These are phyloP conservation scores for Leucoagaricus sp. DNA, from an alignment of 1,284 basidiomycete species.

Conservation along the genomic window DNA sequence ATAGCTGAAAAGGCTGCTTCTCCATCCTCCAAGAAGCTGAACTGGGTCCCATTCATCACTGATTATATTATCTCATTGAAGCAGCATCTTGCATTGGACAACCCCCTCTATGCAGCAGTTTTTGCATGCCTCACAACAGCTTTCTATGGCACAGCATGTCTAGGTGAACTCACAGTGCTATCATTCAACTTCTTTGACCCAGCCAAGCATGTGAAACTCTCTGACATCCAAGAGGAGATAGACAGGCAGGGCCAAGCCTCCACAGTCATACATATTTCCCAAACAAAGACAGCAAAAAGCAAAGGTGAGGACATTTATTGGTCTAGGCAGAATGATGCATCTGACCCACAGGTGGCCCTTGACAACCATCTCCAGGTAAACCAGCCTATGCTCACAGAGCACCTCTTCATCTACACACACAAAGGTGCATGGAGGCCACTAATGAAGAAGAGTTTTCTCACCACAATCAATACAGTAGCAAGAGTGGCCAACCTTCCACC, in stretches of 20 bases:
- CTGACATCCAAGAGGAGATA: conserved; percentile 16
- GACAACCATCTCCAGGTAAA: conserved; percentile 10
- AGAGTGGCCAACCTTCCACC: conserved; percentile 17
- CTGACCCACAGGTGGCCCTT: conserved; percentile 13
- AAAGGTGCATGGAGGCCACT: conserved; percentile 22
- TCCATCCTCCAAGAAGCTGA: conserved; percentile 20
- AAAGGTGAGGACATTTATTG: conserved; percentile 20
- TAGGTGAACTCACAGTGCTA: conserved; percentile 36
- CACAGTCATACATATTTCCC: conserved; percentile 27
- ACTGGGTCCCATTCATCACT: conserved; percentile 24
- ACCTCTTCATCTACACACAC: conserved; percentile 10
- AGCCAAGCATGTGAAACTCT: conserved; percentile 19
- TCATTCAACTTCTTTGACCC: conserved; percentile 26
- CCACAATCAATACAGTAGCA: conserved; percentile 21
- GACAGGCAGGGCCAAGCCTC: conserved; percentile 20
- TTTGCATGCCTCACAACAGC: conserved; percentile 30
- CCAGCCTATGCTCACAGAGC: conserved; percentile 4
- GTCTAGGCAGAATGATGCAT: conserved; percentile 4
- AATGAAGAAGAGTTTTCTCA: conserved; percentile 28
- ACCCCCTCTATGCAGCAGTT: conserved; percentile 30
- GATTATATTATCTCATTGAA: conserved; percentile 20
- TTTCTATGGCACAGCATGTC: conserved; percentile 30
- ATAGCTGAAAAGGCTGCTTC: conserved; percentile 23
- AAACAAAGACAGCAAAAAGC: conserved; percentile 25
- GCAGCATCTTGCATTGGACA: conserved; percentile 18